These are phyloP conservation scores for Pichia scutulata DNA, from an alignment of 805 yeast genomes.

Conservation along the genomic window DNA sequence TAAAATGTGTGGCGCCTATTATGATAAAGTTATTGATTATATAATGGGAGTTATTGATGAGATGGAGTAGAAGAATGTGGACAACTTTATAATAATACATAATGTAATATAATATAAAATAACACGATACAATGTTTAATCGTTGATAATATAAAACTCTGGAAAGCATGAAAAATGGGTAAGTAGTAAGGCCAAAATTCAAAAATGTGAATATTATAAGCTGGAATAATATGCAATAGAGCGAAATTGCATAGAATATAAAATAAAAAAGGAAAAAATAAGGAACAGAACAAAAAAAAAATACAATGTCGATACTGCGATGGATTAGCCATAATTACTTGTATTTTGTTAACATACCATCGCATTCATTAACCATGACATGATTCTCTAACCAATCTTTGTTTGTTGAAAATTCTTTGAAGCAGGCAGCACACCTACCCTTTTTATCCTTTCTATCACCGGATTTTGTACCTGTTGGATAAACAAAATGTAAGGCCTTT, in stretches of 20 bases:
- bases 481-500: conserved; percentile 48
- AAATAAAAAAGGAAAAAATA: not conserved
- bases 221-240: not conserved
- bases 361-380: conserved; percentile 43
- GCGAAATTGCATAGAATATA: not conserved
- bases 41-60: not conserved
- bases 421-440: conserved; percentile 51
- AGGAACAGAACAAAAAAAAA: not conserved
- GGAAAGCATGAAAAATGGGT: not conserved
- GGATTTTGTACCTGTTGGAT: conserved; percentile 48
- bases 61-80: not conserved
- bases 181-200: not conserved
- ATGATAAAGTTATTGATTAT: conserved; percentile 17
- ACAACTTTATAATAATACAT: not conserved
- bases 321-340: conserved; percentile 14
- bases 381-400: conserved; percentile 47
- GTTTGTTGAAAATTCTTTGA: conserved; percentile 39
- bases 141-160: not conserved
- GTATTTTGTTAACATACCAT: conserved; percentile 21
- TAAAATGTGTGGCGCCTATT: conserved; percentile 15
- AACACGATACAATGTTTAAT: not conserved
- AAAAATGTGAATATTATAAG: not conserved
- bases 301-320: not conserved
- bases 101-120: not conserved
- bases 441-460: conserved; percentile 34